Evolutionary conservation across 257 asterid species (phyloP).

Genomic region (Rhazya stricta): DNA sequence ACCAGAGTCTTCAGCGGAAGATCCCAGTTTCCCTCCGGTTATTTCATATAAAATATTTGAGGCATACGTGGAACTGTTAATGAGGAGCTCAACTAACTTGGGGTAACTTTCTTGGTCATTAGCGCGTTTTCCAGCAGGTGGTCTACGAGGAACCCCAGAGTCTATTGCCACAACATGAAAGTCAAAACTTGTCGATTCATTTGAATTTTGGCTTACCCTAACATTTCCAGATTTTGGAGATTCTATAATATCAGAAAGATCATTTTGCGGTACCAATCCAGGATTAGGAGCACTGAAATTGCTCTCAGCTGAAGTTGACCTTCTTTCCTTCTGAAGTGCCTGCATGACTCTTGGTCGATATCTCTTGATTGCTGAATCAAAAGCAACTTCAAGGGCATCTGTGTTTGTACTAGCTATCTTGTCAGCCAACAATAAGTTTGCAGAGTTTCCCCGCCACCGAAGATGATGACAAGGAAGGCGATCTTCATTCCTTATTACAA

Average conservation of each 20-base stretch:
- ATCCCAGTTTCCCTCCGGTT: slow-evolving; percentile 76
- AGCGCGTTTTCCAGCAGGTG: slow-evolving; percentile 97
- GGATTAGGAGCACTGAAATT: slow-evolving; percentile 49
- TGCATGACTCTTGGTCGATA: slow-evolving; percentile 79
- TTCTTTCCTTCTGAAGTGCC: slow-evolving; percentile 92
- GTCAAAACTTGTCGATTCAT: slow-evolving; percentile 39
- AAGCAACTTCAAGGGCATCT: slow-evolving; percentile 71
- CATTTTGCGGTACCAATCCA: slow-evolving; percentile 59
- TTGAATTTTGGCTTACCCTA: slow-evolving; percentile 50
- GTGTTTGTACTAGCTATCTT: slow-evolving; percentile 47
- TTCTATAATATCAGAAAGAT: slow-evolving; percentile 63
- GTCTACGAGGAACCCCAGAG: slow-evolving; percentile 96
- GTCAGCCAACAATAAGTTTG: slow-evolving; percentile 82
- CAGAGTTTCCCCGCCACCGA: slow-evolving; percentile 93
- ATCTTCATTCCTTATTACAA: slow-evolving; percentile 95
- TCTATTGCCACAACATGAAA: slow-evolving; percentile 85
- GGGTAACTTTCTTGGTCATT: slow-evolving; percentile 90
- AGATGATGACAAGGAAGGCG: slow-evolving; percentile 97
- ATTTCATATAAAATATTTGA: slow-evolving; percentile 67
- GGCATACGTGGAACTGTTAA: slow-evolving; percentile 76
- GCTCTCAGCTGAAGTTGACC: slow-evolving; percentile 77
- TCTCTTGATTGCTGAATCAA: slow-evolving; percentile 82
- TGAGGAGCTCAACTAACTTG: slow-evolving; percentile 85
- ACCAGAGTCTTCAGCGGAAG: slow-evolving; percentile 39
- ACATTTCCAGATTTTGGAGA: slow-evolving; percentile 67